A percentile compares a stretch with the other conserved stretches of the same genome.
These are phyloP conservation scores for Umbellularia californica DNA, from an alignment of 164 flowering plant genomes.

Conservation along the genomic window DNA sequence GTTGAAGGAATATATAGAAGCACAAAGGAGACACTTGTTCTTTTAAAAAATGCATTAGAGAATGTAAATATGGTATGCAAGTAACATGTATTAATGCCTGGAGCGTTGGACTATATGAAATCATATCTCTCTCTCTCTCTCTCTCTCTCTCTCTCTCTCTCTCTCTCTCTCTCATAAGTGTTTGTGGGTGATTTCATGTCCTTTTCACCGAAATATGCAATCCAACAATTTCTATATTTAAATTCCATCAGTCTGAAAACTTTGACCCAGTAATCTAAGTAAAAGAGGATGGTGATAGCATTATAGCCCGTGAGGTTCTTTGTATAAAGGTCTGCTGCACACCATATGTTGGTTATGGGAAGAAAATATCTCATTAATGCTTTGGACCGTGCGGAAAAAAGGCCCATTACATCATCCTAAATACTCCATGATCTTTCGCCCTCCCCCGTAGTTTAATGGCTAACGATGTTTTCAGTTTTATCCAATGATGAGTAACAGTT, in stretches of 20 bases:
- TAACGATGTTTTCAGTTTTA: no score
- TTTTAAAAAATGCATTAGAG: slow-evolving; percentile 7
- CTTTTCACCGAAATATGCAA: slow-evolving; percentile 50
- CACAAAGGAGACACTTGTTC: slow-evolving; percentile 5
- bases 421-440: no score
- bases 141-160: slow-evolving; percentile 4
- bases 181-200: slow-evolving; percentile 28
- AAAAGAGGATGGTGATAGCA: slow-evolving; percentile 36
- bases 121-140: slow-evolving; percentile 4
- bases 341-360: no score
- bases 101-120: no score
- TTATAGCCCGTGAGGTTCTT: slow-evolving; percentile 40
- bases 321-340: slow-evolving; percentile 4
- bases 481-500: no score
- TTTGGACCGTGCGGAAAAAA: no score
- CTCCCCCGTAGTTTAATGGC: no score
- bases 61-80: slow-evolving; percentile 3
- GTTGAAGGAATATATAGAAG: slow-evolving; percentile 22
- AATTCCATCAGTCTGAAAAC: slow-evolving; percentile 21
- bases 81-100: not conserved
- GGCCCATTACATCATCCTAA: no score
- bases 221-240: slow-evolving; percentile 24
- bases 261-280: slow-evolving; percentile 43
- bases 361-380: no score
- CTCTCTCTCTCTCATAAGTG: not conserved